Percentiles rank a stretch among this genome's conserved stretches.
Evolutionary conservation across 257 asterid genomes (phyloP).

Genomic region (Solanum piurae): DNA sequence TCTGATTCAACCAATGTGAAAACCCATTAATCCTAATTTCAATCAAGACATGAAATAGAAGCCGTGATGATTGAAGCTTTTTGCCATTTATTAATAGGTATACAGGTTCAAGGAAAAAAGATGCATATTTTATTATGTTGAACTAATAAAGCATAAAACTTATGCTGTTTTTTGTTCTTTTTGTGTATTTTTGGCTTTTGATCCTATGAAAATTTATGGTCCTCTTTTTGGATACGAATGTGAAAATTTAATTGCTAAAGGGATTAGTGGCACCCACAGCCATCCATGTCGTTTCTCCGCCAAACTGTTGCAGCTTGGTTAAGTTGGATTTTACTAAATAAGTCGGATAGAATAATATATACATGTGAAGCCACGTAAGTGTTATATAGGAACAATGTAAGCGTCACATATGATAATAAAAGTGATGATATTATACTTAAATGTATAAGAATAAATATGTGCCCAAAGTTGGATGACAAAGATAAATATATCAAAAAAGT

Average conservation of each 20-base stretch:
- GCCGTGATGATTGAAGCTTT: not conserved
- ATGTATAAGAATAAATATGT: too few relatives aligned
- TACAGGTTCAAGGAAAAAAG: not conserved
- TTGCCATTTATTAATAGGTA: not conserved
- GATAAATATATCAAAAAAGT: too few relatives aligned
- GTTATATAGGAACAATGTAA: too few relatives aligned
- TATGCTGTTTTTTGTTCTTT: not conserved
- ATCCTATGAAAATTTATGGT: not conserved
- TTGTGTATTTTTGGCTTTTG: not conserved
- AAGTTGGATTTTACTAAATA: too few relatives aligned
- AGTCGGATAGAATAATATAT: too few relatives aligned
- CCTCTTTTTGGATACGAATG: constrained; percentile 44
- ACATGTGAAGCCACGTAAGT: too few relatives aligned
- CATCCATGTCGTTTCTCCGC: constrained; percentile 50
- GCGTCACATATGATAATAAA: too few relatives aligned
- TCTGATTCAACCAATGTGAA: too few relatives aligned
- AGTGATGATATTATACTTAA: too few relatives aligned
- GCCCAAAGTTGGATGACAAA: too few relatives aligned
- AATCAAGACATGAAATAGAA: not conserved
- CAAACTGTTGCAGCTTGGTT: constrained; percentile 32
- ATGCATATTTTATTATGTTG: not conserved
- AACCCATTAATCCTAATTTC: too few relatives aligned
- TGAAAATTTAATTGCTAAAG: constrained; percentile 66
- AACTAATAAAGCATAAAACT: not conserved
- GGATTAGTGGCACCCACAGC: constrained; percentile 55